Conservation (phyloP, 1,284 basidiomycete species). For the Ceratorhiza oryzae-sativae region DNA sequence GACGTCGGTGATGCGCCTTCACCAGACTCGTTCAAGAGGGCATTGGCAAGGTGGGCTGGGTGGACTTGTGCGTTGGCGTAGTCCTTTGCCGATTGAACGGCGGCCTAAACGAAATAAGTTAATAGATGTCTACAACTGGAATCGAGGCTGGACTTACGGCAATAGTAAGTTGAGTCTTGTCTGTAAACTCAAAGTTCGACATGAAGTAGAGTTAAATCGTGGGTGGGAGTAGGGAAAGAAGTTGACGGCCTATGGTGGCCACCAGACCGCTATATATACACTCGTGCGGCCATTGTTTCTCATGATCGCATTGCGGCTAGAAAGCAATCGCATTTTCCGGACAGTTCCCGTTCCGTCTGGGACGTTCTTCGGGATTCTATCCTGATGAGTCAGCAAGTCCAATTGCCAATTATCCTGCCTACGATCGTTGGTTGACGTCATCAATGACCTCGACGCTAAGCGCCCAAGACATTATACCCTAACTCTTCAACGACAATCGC, state of each 20-base stretch:
- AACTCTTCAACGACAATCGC: slow-evolving; percentile 15
- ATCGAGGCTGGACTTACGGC: slow-evolving; percentile 44
- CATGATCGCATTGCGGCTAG: slow-evolving; percentile 19
- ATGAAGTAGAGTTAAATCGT: background rate
- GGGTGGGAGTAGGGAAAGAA: background rate
- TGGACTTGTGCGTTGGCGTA: slow-evolving; percentile 80
- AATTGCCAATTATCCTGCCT: slow-evolving; percentile 8
- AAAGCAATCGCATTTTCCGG: slow-evolving; percentile 33
- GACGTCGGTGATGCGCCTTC: slow-evolving; percentile 54
- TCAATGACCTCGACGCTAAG: slow-evolving; percentile 12
- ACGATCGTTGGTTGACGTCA: slow-evolving; percentile 34
- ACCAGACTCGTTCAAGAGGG: slow-evolving; percentile 69
- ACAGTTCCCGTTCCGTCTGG: slow-evolving; percentile 6
- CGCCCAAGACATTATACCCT: slow-evolving; percentile 5
- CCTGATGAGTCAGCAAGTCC: background rate
- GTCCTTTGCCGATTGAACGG: slow-evolving; percentile 83
- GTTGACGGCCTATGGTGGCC: background rate
- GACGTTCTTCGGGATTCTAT: background rate
- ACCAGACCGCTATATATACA: slow-evolving; percentile 9
- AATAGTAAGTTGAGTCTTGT: slow-evolving; percentile 74
- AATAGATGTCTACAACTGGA: background rate
- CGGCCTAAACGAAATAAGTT: slow-evolving; percentile 50
- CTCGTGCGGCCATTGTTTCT: background rate
- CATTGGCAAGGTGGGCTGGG: slow-evolving; percentile 79
- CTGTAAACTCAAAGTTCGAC: slow-evolving; percentile 75